phyloP scores from a whole-genome alignment of 2,329 filamentous ascomycete genomes.

The Exophiala xenobiotica region DNA sequence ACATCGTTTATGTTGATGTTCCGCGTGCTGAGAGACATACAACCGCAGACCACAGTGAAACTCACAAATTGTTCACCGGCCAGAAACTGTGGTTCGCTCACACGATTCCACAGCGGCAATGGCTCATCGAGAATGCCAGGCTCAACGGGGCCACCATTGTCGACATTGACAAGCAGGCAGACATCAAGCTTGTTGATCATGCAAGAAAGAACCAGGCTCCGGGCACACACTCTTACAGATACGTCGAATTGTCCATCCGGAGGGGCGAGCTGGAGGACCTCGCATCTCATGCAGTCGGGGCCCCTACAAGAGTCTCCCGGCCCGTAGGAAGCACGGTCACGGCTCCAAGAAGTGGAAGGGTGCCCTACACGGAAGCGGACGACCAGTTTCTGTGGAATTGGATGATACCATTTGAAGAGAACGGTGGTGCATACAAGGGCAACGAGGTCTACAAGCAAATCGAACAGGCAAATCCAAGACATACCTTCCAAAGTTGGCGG shows the following conservation, averaged over 20 bases:
- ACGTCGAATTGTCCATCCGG: constrained; percentile 55
- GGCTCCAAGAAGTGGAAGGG: constrained; percentile 36
- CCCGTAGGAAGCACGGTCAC: constrained; percentile 44
- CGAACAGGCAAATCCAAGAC: constrained; percentile 39
- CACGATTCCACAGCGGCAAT: constrained; percentile 51
- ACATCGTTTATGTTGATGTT: constrained; percentile 21
- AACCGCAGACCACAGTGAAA: neutral
- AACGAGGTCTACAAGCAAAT: constrained; percentile 49
- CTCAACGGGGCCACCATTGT: constrained; percentile 57
- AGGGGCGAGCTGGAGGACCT: constrained; percentile 50
- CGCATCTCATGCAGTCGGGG: constrained; percentile 49
- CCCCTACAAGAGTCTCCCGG: constrained; percentile 40
- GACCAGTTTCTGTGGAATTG: constrained; percentile 48
- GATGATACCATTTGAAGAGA: constrained; percentile 39
- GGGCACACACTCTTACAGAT: constrained; percentile 58
- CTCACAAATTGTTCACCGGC: constrained; percentile 50
- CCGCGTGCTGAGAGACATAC: constrained; percentile 20
- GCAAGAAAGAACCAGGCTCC: constrained; percentile 47
- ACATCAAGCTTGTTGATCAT: constrained; percentile 61
- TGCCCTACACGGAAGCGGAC: constrained; percentile 43
- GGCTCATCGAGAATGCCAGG: constrained; percentile 40
- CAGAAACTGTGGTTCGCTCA: constrained; percentile 60
- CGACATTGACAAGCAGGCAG: constrained; percentile 54
- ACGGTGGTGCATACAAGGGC: constrained; percentile 37
- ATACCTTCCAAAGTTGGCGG: constrained; percentile 52